phyloP scores from a whole-genome alignment of 352 stramenopile species.

The Phytopythium vexans region DNA sequence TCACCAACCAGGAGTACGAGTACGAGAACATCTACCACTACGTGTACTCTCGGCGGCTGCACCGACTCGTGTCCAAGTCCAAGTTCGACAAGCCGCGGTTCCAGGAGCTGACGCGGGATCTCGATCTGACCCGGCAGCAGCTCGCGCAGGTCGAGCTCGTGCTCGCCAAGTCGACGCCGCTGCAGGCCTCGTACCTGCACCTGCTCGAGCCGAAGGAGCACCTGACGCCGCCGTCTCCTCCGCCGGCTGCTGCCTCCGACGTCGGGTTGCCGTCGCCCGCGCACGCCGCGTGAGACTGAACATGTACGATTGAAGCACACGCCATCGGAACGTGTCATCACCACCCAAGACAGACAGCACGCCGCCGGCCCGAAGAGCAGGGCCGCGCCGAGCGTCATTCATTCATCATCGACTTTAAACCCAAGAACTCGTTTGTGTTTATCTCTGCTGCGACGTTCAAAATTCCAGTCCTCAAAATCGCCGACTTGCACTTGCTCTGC shows the following conservation, averaged over 20 bases:
- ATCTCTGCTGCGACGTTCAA: too few species aligned
- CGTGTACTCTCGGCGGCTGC: conserved; percentile 64
- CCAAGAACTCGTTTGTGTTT: too few species aligned
- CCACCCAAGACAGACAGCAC: too few species aligned
- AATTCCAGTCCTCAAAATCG: too few species aligned
- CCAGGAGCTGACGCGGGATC: conserved; percentile 32
- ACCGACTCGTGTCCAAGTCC: conserved; percentile 48
- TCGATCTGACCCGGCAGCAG: conserved; percentile 31
- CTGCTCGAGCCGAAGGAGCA: conserved; percentile 36
- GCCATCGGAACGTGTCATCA: too few species aligned
- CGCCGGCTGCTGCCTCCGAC: too few species aligned
- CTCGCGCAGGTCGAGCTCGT: conserved; percentile 54
- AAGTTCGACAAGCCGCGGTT: conserved; percentile 57
- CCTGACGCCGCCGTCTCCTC: conserved; percentile 13
- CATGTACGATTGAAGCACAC: too few species aligned
- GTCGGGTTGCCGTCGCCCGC: neutral
- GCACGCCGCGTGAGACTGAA: neutral
- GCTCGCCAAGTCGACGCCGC: conserved; percentile 56
- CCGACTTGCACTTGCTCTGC: too few species aligned
- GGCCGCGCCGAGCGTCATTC: too few species aligned
- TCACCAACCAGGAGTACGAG: conserved; percentile 86
- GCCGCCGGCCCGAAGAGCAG: too few species aligned
- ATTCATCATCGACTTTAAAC: too few species aligned
- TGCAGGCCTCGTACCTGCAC: conserved; percentile 71
- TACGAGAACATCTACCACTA: conserved; percentile 89